These are phyloP conservation scores for Cladosporium sp. DNA, from an alignment of 2,329 filamentous ascomycete species.

Conservation along the genomic window DNA sequence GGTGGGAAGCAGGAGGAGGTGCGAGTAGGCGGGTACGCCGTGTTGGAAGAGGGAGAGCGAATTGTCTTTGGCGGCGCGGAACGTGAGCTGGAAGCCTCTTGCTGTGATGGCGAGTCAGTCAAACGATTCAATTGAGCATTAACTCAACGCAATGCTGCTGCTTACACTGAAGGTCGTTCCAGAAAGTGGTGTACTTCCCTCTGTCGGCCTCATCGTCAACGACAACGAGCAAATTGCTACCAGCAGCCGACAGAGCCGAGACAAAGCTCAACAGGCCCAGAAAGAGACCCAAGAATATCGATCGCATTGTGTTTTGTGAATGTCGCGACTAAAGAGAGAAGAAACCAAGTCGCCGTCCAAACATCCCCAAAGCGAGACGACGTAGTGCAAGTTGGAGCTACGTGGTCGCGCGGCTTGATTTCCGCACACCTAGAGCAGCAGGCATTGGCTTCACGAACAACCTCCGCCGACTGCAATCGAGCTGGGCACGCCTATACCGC, in stretches of 20 bases:
- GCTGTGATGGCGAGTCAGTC: constrained; percentile 46
- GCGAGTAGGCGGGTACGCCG: constrained; percentile 86
- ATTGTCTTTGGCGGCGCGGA: constrained; percentile 79
- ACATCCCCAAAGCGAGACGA: background rate
- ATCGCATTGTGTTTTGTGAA: constrained; percentile 26
- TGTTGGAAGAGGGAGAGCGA: constrained; percentile 74
- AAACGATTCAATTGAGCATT: background rate
- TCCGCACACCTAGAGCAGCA: too few relatives aligned
- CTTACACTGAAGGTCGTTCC: constrained; percentile 67
- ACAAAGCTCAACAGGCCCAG: constrained; percentile 63
- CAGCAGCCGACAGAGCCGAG: constrained; percentile 73
- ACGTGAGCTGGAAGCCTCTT: constrained; percentile 76
- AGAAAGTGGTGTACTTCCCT: constrained; percentile 76
- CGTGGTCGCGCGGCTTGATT: background rate
- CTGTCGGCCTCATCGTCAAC: constrained; percentile 80
- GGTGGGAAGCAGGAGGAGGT: constrained; percentile 81
- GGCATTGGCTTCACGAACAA: constrained; percentile 2
- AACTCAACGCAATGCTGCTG: constrained; percentile 7
- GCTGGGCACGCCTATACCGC: background rate
- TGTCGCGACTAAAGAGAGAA: background rate
- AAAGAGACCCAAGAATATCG: constrained; percentile 45
- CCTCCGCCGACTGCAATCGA: background rate
- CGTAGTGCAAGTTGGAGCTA: constrained; percentile 9
- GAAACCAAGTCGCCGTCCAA: background rate
- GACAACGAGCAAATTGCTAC: constrained; percentile 77